Evolutionary conservation across 176 grass and related monocot species (phyloP).

Genomic region (Sorghum bicolor): Sorghum_bicolor_NCBIv3 NC_012875.2:43475001-43475500

Average conservation of each 20-base stretch:
- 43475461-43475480: background rate
- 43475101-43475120: background rate
- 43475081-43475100: background rate
- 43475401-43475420: background rate
- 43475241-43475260: too few species aligned
- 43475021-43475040: background rate
- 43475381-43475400: slow-evolving; percentile 12
- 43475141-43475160: background rate
- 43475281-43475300: background rate
- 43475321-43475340: background rate
- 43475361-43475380: background rate
- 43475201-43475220: background rate
- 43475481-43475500: background rate
- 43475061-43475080: background rate
- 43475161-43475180: background rate
- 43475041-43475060: background rate
- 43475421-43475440: background rate
- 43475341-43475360: background rate
- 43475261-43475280: background rate
- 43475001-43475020: background rate
- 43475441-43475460: background rate
- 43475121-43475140: background rate
- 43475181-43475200: background rate
- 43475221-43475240: background rate
- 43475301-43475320: background rate